Evolutionary conservation across 768 basidiomycete species (phyloP).

Genomic region (Coprinellus micaceus): DNA sequence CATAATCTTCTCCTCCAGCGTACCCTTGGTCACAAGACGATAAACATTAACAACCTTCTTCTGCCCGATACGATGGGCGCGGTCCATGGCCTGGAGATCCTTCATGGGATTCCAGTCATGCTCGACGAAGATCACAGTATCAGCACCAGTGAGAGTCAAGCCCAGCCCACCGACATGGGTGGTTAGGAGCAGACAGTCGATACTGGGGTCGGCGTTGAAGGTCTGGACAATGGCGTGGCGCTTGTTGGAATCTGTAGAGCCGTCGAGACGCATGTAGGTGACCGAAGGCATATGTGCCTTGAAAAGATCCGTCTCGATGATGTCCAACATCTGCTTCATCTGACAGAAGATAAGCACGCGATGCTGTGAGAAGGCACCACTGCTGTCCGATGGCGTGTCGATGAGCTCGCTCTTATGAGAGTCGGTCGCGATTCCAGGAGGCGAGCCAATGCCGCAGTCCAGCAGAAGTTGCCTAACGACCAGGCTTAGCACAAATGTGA

Average conservation of each 20-base stretch:
- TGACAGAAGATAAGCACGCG: slow-evolving; percentile 99
- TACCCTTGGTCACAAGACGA: slow-evolving; percentile 93
- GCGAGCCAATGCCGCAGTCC: slow-evolving; percentile 89
- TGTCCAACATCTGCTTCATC: slow-evolving; percentile 98
- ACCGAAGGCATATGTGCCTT: slow-evolving; percentile 89
- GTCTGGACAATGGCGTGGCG: slow-evolving; percentile 97
- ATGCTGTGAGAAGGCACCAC: slow-evolving; percentile 80
- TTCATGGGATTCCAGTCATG: slow-evolving; percentile 99
- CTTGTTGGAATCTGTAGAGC: slow-evolving; percentile 86
- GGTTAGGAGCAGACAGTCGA: slow-evolving; percentile 92
- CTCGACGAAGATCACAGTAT: slow-evolving; percentile 98
- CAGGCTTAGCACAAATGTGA: background rate
- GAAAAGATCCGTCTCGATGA: slow-evolving; percentile 94
- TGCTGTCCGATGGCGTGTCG: slow-evolving; percentile 53
- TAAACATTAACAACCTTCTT: slow-evolving; percentile 99
- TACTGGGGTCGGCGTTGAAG: slow-evolving; percentile 96
- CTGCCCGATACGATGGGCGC: slow-evolving; percentile 96
- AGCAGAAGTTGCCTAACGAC: slow-evolving; percentile 76
- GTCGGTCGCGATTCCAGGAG: slow-evolving; percentile 42
- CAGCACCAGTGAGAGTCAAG: slow-evolving; percentile 93
- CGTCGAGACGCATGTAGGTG: slow-evolving; percentile 98
- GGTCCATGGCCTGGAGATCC: slow-evolving; percentile 98
- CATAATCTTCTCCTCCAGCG: slow-evolving; percentile 99
- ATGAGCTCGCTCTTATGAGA: slow-evolving; percentile 63
- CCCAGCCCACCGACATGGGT: slow-evolving; percentile 97